Percentiles rank a stretch among this genome's conserved stretches.
Evolutionary conservation across 1,284 basidiomycete genomes (phyloP).

Genomic region (Tetrapyrgos nigripes): DNA sequence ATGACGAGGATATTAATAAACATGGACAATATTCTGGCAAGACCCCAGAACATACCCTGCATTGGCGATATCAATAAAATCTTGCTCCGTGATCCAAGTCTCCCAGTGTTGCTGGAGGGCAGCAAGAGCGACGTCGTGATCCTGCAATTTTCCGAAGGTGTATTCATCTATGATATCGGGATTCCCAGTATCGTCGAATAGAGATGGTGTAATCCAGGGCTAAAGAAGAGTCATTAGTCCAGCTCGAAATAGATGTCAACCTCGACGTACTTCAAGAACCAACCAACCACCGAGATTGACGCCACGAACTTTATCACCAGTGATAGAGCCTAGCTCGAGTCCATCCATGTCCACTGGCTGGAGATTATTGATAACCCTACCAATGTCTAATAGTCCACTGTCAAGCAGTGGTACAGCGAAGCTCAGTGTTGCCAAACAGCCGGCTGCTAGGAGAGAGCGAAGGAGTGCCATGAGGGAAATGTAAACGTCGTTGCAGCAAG

Average conservation of each 20-base stretch:
- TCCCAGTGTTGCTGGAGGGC: constrained; percentile 77
- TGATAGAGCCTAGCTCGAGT: no score
- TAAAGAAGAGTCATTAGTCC: constrained; percentile 29
- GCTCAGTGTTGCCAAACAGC: not conserved
- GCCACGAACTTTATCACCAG: constrained; percentile 67
- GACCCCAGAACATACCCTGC: constrained; percentile 59
- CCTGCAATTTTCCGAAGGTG: constrained; percentile 78
- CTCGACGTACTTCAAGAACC: constrained; percentile 66
- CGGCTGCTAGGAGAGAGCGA: no score
- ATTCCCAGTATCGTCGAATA: constrained; percentile 78
- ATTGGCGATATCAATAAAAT: constrained; percentile 75
- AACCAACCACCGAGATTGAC: constrained; percentile 86
- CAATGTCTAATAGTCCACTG: no score
- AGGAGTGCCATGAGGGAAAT: no score
- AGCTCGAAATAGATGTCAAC: not conserved
- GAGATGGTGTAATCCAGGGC: constrained; percentile 87
- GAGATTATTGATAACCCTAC: no score
- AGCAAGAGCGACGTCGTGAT: constrained; percentile 50
- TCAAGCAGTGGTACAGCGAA: not conserved
- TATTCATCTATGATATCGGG: constrained; percentile 77
- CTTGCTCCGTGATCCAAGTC: constrained; percentile 81
- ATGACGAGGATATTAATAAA: not conserved
- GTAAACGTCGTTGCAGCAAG: no score
- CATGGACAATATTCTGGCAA: constrained; percentile 14
- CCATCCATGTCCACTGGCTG: no score